Conservation (phyloP, 371 early-diverging fungal species). For the Mycotypha africana region DNA sequence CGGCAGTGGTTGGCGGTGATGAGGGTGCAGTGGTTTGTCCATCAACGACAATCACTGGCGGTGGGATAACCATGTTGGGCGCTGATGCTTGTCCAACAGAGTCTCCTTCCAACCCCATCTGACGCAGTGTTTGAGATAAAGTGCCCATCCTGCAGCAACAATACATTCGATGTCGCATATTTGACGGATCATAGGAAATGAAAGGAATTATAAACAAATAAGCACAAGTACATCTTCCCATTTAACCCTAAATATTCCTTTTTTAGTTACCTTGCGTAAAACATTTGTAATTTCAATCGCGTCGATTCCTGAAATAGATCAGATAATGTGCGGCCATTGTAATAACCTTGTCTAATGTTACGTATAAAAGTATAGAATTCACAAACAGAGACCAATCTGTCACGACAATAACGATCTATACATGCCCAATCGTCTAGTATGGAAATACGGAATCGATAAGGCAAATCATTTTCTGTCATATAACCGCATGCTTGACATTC, state of each 20-base stretch:
- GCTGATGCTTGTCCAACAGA: constrained; percentile 19
- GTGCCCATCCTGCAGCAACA: constrained; percentile 25
- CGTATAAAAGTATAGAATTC: constrained; percentile 92
- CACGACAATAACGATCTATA: constrained; percentile 83
- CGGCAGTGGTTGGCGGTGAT: too few species aligned
- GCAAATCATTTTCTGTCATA: constrained; percentile 31
- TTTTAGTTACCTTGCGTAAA: constrained; percentile 63
- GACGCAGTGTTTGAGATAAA: constrained; percentile 18
- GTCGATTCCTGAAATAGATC: constrained; percentile 81
- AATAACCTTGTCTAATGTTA: constrained; percentile 81
- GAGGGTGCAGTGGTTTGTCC: too few species aligned
- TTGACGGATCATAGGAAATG: too few species aligned
- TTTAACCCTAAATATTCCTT: too few species aligned
- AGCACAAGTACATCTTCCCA: too few species aligned
- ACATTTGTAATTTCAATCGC: constrained; percentile 85
- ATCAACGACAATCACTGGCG: too few species aligned
- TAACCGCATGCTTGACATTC: constrained; percentile 47
- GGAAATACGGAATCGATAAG: constrained; percentile 78
- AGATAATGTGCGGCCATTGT: constrained; percentile 61
- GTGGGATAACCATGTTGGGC: constrained; percentile 26
- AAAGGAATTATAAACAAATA: too few species aligned
- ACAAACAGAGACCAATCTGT: constrained; percentile 83
- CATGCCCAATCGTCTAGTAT: constrained; percentile 78
- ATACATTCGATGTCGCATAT: neutral
- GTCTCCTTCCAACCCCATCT: constrained; percentile 22